These are phyloP conservation scores for Lentinus polychrous DNA, from an alignment of 1,284 basidiomycete genomes.

Conservation along the genomic window DNA sequence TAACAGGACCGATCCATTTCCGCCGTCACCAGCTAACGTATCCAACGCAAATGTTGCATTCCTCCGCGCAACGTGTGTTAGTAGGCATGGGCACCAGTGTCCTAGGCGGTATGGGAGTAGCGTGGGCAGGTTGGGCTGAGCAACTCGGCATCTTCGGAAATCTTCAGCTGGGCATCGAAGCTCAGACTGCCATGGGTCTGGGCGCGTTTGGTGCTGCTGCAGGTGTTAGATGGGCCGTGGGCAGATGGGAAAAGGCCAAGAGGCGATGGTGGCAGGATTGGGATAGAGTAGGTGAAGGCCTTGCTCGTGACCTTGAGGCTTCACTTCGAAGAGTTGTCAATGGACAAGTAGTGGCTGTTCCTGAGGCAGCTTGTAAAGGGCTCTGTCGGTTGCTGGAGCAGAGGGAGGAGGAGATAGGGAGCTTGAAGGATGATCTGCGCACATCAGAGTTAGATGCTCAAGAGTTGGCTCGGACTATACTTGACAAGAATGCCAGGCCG, in stretches of 20 bases:
- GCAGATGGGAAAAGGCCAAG: constrained; percentile 69
- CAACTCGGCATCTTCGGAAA: constrained; percentile 38
- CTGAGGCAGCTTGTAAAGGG: constrained; percentile 28
- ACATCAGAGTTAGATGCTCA: constrained; percentile 17
- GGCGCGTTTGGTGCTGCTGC: constrained; percentile 48
- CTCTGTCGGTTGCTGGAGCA: constrained; percentile 34
- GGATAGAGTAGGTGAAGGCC: constrained; percentile 58
- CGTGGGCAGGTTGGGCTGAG: constrained; percentile 48
- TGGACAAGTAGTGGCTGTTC: constrained; percentile 32
- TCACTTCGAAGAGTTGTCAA: constrained; percentile 41
- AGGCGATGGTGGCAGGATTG: constrained; percentile 70
- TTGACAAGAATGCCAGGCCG: no score
- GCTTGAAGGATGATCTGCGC: constrained; percentile 35
- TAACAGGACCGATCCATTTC: constrained; percentile 49
- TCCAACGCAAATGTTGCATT: constrained; percentile 59
- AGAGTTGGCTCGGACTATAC: no score
- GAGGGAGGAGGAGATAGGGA: constrained; percentile 37
- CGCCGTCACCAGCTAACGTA: constrained; percentile 57
- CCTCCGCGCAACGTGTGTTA: constrained; percentile 57
- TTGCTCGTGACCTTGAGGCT: constrained; percentile 64
- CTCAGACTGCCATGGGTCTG: constrained; percentile 53
- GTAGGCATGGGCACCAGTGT: constrained; percentile 44
- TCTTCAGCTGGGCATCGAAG: constrained; percentile 36
- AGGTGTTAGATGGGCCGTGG: constrained; percentile 62
- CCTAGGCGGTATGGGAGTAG: constrained; percentile 32